Base-by-base conservation (phyloP, 805 yeast genomes). In the Ogataea zsoltii region DNA sequence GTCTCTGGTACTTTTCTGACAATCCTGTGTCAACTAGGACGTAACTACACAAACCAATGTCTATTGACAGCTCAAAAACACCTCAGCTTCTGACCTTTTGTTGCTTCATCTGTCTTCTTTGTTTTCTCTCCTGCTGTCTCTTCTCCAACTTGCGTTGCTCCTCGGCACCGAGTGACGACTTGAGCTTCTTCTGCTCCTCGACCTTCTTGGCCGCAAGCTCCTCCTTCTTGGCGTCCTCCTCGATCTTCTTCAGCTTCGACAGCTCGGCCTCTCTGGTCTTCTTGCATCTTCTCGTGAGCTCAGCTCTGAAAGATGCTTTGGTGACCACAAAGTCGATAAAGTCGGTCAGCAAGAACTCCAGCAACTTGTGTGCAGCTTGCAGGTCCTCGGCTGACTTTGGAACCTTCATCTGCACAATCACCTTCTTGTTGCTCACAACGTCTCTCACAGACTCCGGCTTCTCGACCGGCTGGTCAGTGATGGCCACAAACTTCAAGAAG, bases 381-480 rank as follows among this genome's bases (percentile, higher is more conserved):
- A 78, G 60, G 32, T 86, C 83, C 7, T 67, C 64, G 9, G 71
- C 61, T 25, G 75, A 73, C 28, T 75, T 66, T 32, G 86, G 80
- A 50, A 82, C 60, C 35, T 68, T 65, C 51, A 83, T 60, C 45
- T 82, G 76, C 50, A 91, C 66, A 14, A 82, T 63, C 33, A 87
- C 69, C 61, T 76, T 72, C 51, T 80, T 77, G 42, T 58, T 58
- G 30, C 86, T 77, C 33, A 67, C 70, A 66, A 78, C 76, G 51
- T 82, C 85, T n/a, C 63, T 65, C 38, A 80, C 69, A 29, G 75
- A 62, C 35, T 66, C 71, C 37, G 99, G 98, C 56, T 79, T 85
- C 41, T 74, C 85, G n/a, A 67, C 56, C 13, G 90, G 83, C 66
- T 88, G 85, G 67, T 94, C 99, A 41, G 97, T 88, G 63, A 90